Evolutionary conservation across 2,329 filamentous ascomycete species (phyloP), one percentile per base, ranked within the genome.

Genomic region (Aspergillus terreus): DNA sequence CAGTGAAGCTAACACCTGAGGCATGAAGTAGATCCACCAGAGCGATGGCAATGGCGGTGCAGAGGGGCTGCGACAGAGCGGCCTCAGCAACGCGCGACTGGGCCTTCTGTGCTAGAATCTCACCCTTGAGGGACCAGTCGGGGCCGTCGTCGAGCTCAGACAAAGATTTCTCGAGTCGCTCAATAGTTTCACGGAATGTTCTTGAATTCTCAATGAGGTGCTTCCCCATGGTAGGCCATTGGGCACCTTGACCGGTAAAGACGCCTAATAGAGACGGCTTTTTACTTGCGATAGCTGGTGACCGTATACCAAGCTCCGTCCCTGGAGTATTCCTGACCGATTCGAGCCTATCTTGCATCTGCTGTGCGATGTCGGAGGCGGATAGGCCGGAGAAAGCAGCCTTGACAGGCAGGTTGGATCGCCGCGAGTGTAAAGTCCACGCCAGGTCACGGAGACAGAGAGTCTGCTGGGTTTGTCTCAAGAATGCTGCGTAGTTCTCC

Each of bases 1-100:
- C 65, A 3, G 44, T 9, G 6, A 72, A 65, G 0, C 45, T 36
- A 11, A 77, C 48, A 5, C 68, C 69, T 5, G 63, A 63, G 0
- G 57, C 42, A 0, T 45, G 44, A 4, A 65, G 51, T 6, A 59
- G 32, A 4, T 57, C 44, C 0, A 63, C 55, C 2, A 66, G 47
- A 1, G 49, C 45, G 17, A 67, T 58, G 33, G 66, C 63, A 1
- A 67, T 19, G 0, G 57, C 58, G 0, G 57, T 59, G 14, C 52
- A 57, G 3, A 61, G 19, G 3, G 58, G 55, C 35, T 52, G 62
- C 23, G 49, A 58, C 40, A 63, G 42, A 4, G 49, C 54, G 14
- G 56, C 53, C 6, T 56, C 47, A 3, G 23, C 15, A 10, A 58
- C 27, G 15, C 49, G 40, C 6, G 58, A 50, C 3, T 3, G 6